Base-by-base conservation (phyloP, 345 rosid genomes). In the Erysimum cheiranthoides region DNA sequence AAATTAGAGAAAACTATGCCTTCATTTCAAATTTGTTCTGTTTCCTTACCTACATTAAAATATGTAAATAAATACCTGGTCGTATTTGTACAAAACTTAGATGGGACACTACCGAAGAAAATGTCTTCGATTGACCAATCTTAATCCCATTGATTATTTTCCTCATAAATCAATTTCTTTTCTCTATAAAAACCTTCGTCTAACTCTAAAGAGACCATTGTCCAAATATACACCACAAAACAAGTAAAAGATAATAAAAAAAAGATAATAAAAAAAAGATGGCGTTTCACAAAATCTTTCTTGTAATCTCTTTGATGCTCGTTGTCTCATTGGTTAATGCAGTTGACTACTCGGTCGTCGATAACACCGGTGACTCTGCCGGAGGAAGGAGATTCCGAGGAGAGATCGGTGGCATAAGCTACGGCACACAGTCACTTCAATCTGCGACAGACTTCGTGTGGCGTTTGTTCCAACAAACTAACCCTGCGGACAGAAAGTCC, bases 391-490 rank as follows among this genome's bases (percentile, higher is more conserved):
- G 72, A 6, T 84, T 82, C 78, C 38, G 49, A 0, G 76, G 56
- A n/a, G 81, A 81, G 46, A 70, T 86, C 8, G 87, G 85, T 6
- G 70, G 57, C 0, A 77, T 13, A 13, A 68, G 70, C 16, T 81
- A 79, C 79, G 79, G 51, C 35, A 66, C 35, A 13, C 78, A 82
- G 25, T 17, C 81, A 25, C 70, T 86, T 21, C 52, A 70, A 8
- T n/a, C 75, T 0, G 84, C 90, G 3, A 76, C 81, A 0, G 79
- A 77, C 10, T 86, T 86, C 71, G 70, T 75, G 10, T 86, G 78
- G 80, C 27, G 73, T 8, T 21, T 82, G 28, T 79, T 86, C 81
- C 84, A 83, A 21, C 90, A 86, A 73, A 67, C 73, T 13, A 71
- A 58, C 63, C 80, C 70, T 2, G 75, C 82, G 0, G 83, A 84